A percentile compares a stretch with the other conserved stretches of the same genome.
Conservation (phyloP, 1,284 basidiomycete genomes). For the Irpex sp. region DNA sequence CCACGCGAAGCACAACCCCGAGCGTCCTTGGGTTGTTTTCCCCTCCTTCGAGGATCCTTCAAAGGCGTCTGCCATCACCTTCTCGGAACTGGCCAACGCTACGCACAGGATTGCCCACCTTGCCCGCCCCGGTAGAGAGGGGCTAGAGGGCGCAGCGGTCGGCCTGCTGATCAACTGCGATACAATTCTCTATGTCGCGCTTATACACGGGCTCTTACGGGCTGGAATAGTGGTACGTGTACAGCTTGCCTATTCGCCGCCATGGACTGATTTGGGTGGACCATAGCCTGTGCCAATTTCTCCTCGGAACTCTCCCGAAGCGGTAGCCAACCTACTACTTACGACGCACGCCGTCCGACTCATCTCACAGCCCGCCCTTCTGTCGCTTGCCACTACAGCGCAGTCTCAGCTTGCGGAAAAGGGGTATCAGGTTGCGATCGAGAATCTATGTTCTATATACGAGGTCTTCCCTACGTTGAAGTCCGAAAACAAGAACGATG, state of each 20-base stretch:
- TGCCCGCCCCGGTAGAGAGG: background rate
- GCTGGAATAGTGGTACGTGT: conserved; percentile 23
- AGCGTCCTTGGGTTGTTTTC: conserved; percentile 16
- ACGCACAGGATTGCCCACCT: conserved; percentile 9
- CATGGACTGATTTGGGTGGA: too few relatives aligned
- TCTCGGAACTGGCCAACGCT: conserved; percentile 5
- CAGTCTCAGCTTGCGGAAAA: conserved; percentile 1
- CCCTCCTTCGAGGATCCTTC: conserved; percentile 1
- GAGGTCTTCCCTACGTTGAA: conserved; percentile 11
- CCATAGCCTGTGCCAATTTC: conserved; percentile 22
- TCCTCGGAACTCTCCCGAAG: conserved; percentile 12
- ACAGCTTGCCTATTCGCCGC: background rate
- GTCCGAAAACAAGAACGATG: background rate
- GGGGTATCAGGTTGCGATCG: conserved; percentile 5
- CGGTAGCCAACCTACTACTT: conserved; percentile 11
- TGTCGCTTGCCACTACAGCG: background rate
- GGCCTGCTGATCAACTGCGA: conserved; percentile 28
- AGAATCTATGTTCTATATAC: conserved; percentile 6
- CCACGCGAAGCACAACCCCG: conserved; percentile 27
- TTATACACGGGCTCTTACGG: conserved; percentile 23
- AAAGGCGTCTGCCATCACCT: conserved; percentile 8
- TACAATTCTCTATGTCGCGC: conserved; percentile 26
- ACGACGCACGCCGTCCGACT: conserved; percentile 11
- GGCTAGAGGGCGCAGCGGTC: conserved; percentile 21
- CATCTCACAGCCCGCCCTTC: conserved; percentile 7